A percentile compares a stretch with the other conserved stretches of the same genome.
These are phyloP conservation scores for Lentinula guzmanii DNA, from an alignment of 768 basidiomycete genomes.

Conservation along the genomic window DNA sequence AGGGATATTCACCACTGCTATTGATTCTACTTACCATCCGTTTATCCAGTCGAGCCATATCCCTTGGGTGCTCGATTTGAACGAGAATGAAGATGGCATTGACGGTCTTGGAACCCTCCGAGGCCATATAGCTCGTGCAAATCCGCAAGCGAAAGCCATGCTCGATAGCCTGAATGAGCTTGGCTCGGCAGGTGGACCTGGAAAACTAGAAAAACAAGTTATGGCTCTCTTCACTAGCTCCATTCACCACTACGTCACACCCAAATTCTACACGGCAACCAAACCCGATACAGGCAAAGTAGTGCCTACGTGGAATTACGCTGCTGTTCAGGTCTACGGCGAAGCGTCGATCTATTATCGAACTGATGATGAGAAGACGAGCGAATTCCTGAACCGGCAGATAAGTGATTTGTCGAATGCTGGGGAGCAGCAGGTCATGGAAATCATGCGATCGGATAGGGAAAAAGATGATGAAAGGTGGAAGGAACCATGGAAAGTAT, in stretches of 20 bases:
- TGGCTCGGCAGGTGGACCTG: background rate
- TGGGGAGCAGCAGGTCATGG: conserved; percentile 10
- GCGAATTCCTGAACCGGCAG: conserved; percentile 10
- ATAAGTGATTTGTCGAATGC: conserved; percentile 11
- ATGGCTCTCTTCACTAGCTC: conserved; percentile 17
- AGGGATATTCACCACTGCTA: conserved; percentile 29
- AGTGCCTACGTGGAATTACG: conserved; percentile 22
- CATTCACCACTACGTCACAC: conserved; percentile 20
- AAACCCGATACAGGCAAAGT: conserved; percentile 21
- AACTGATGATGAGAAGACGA: conserved; percentile 8
- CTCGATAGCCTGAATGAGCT: conserved; percentile 5
- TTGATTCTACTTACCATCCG: conserved; percentile 16
- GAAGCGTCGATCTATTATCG: conserved; percentile 13
- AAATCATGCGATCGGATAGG: too few relatives aligned
- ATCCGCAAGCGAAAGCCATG: conserved; percentile 18
- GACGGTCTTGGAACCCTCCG: conserved; percentile 13
- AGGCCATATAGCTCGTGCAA: conserved; percentile 20
- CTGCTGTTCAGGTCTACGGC: conserved; percentile 20
- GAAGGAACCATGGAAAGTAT: conserved; percentile 13
- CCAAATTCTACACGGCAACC: conserved; percentile 20
- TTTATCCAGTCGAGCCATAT: conserved; percentile 26
- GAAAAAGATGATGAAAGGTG: background rate
- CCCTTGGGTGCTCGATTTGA: conserved; percentile 22
- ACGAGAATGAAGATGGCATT: conserved; percentile 7
- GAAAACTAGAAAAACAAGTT: conserved; percentile 5